Base-by-base conservation (phyloP, 1,284 basidiomycete species). In the Melampsora medusae region DNA sequence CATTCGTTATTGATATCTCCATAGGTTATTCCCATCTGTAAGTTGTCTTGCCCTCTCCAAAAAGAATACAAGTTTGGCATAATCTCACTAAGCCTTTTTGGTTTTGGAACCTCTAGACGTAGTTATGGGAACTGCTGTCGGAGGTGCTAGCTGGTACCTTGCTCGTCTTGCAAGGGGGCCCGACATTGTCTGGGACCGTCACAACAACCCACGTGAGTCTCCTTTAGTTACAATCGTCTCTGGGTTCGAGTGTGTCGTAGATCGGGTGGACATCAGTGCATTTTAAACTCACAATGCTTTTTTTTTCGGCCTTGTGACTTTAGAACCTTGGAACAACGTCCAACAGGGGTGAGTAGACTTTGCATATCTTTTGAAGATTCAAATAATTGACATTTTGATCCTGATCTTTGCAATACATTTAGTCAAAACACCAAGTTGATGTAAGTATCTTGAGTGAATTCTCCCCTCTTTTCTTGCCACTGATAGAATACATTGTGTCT, bases 251-350 rank as follows among this genome's bases (percentile, higher is more conserved):
- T 10, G 22, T 16, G 2, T 64, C 35, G 22, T 16, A 25, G 17
- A 22, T 33, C 19, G 22, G 22, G 17, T 60, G 31, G 22, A 60
- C 31, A 60, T 19, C 31, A 60, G 31, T 31, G 22, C 31, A 22
- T 60, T 10, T 25, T 6, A 25, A 10, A 19, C 22, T 60, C 56
- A 60, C 31, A 16, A 19, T 60, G 22, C 7, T 60, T 19, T 19
- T n/a, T 60, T 60, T 60, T 6, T 59, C 28, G 6, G 61, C 0
- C 19, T 17, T 16, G 19, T 2, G 22, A 48, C 22, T 71, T 4
- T 9, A 72, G 70, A 72, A 48, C 70, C 70, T 3, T 72, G 70
- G 70, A 72, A 72, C 65, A 62, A 72, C 62, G 70, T 72, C 62
- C 62, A 72, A 22, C 70, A 42, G 12, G 70, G 70, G 70, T 72